Evolutionary conservation across 2,329 filamentous ascomycete genomes (phyloP), one percentile per base, ranked within the genome.

Genomic region (Gremmenia infestans): DNA sequence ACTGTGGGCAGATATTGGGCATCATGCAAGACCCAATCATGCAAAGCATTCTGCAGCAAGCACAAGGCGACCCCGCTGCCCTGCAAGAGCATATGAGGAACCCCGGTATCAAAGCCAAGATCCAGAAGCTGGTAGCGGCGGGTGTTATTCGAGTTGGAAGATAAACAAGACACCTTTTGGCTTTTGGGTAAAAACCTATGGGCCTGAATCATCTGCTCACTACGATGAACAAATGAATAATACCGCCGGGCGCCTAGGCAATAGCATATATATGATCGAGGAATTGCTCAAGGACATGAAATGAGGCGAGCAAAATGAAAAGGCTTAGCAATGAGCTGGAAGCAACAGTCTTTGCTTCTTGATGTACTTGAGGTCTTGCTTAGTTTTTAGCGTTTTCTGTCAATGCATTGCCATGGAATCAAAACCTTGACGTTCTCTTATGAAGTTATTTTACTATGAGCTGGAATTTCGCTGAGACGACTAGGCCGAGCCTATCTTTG

Each of bases 41-140:
- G 93, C 91, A 99, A 76, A 88, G 88, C 63, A 97, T 97, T 64
- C 83, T 97, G 55, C 92, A 97, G 73, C 94, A 99, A 76, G 94
- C 94, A 47, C 96, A 97, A 80, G 85, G 84, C 54, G 89, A 99
- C 68, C 94, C 94, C 17, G 88, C 88, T 49, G 94, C 94, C 47
- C 82, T 99, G 60, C 88, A 95, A 71, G 93, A 99, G 73, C 95
- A 99, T 75, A 96, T 99, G 89, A 89, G 86, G 78, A 99, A 97
- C 78, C 83, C 91, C 0, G 81, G 80, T 56, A 89, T 99, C 65
- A 81, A 86, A 58, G 82, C 82, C 67, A 96, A 97, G 82, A 88
- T 99, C 62, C 91, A 97, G 79, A 65, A 64, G 77, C 78, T 97
- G 67, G 87, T 96, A 63, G 91, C 91, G 53, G 92, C 93, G 45